Evolutionary conservation across 2,329 filamentous ascomycete species (phyloP).

Genomic region (Epichloe coenophiala): DNA sequence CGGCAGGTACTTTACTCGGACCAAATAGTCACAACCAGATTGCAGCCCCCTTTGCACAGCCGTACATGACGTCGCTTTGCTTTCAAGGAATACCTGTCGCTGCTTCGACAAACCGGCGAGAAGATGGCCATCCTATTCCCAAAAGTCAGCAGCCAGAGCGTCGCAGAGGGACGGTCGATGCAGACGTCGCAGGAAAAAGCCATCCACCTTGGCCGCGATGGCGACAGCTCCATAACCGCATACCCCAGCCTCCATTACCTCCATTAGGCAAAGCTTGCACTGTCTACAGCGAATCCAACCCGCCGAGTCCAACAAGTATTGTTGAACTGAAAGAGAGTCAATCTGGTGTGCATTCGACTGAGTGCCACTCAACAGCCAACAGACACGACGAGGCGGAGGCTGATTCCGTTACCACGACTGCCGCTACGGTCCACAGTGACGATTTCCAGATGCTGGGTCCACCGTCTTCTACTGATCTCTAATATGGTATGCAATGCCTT

Average conservation of each 20-base stretch:
- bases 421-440: slow-evolving; percentile 24
- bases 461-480: not conserved
- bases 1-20: not conserved
- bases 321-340: not conserved
- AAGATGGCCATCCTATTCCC: not conserved
- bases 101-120: not conserved
- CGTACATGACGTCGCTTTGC: not conserved
- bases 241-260: slow-evolving; percentile 10
- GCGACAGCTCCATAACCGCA: slow-evolving; percentile 15
- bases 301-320: slow-evolving; percentile 5
- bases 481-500: not conserved
- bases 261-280: slow-evolving; percentile 23
- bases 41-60: not conserved
- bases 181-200: not conserved
- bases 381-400: not conserved
- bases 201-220: slow-evolving; percentile 11
- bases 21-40: not conserved
- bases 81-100: not conserved
- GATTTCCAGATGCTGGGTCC: slow-evolving; percentile 15
- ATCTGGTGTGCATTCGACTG: not conserved
- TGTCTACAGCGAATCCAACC: slow-evolving; percentile 16
- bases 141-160: not conserved
- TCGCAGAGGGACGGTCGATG: not conserved
- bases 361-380: not conserved
- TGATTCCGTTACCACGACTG: slow-evolving; percentile 15